Evolutionary conservation across 495 filamentous ascomycete species (phyloP), one percentile per base, ranked within the genome.

Genomic region (Podospora comata): DNA sequence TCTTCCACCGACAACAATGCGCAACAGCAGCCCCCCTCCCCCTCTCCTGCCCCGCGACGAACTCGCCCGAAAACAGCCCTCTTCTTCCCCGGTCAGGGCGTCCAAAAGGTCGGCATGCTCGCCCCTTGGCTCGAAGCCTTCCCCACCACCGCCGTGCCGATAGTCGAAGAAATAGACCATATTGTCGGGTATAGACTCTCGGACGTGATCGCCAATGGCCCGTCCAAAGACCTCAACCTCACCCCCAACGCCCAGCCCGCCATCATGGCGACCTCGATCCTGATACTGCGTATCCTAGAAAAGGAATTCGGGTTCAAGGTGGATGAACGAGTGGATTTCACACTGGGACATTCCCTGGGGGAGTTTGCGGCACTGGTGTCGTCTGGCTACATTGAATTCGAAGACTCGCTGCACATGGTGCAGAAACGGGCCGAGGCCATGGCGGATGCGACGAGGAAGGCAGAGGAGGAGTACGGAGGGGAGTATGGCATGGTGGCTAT

Each of bases 401-500:
- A 85, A 19, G 93, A 97, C 76, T 90, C 92, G 16, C 79, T 97
- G 57, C 85, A 79, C 68, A 80, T 98, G 79, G 89, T 97, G 58
- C 86, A 90, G 64, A 83, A 84, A 66, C 89, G 95, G 39, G 95
- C 92, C 44, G 91, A 94, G 76, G 86, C 88, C 30, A 97, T 98
- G 93, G 88, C 91, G 1, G 82, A 86, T 54, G 93, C 91, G 73
- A 91, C 92, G 4, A 78, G 77, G 64, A 77, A 85, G 23, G 90
- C 91, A 11, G 79, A 83, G 13, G 79, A 86, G 62, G 78, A 84
- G 68, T 86, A 86, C 57, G 90, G 88, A 62, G 91, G 90, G 28
- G 89, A 91, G 70, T 92, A 95, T 70, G 95, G 95, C 62, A 99
- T 98, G 95, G 88, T 97, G 20, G 95, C 95, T 11, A 79, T 97